A percentile compares a stretch with the other conserved stretches of the same genome.
Conservation (phyloP, 148 eudicot species). For the Camellia lanceoleosa region DNA sequence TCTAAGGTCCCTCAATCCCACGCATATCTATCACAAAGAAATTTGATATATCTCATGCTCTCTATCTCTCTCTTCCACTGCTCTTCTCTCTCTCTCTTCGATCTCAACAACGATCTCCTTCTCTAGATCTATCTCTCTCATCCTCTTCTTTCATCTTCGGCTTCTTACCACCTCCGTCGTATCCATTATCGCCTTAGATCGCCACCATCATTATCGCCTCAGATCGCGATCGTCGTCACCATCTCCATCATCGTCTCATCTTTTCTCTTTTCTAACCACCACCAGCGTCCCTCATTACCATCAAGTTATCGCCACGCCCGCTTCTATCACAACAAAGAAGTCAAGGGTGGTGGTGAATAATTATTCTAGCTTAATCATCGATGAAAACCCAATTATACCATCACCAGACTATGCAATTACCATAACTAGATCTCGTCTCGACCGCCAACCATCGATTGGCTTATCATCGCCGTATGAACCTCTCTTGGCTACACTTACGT, state of each 20-base stretch:
- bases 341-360: not conserved
- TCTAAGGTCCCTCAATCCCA: no score
- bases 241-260: not conserved
- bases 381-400: no score
- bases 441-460: no score
- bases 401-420: not conserved
- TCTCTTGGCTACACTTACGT: not conserved
- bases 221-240: no score
- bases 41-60: no score
- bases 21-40: no score
- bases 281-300: no score
- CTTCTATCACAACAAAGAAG: no score
- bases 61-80: not conserved
- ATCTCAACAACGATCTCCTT: not conserved
- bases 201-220: not conserved
- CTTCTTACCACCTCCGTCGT: not conserved
- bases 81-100: not conserved
- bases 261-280: not conserved
- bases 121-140: no score
- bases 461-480: not conserved
- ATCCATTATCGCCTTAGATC: not conserved
- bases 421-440: not conserved
- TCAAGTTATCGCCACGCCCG: no score
- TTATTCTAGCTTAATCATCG: no score
- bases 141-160: not conserved